Evolutionary conservation across 1,139 yeast genomes (phyloP), one percentile per base, ranked within the genome.

Genomic region (Arxiozyma heterogenica): DNA sequence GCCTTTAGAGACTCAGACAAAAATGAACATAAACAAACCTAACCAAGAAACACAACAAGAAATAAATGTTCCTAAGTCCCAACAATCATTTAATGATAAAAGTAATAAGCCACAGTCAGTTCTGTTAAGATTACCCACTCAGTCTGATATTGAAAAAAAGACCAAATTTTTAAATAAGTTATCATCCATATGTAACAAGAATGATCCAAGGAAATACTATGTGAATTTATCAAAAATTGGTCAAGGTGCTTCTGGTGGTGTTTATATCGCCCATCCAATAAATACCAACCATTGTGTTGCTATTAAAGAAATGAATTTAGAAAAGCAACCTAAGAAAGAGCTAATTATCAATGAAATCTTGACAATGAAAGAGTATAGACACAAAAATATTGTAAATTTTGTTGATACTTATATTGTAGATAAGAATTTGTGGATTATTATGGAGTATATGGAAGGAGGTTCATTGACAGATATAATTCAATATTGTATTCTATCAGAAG

Each of bases 361-460:
- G 61, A 97, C 93, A 42, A 91, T 91, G 98, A 87, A 86, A 68
- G 96, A 91, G 47, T 81, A 88, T 57, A 86, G 81, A 63, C 98
- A 91, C 68, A 83, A 87, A 44, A 91, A 91, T 66, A 91, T 91
- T 71, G 98, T 91, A 55, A 91, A 91, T 69, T 93, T 86, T 66
- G 81, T 91, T 60, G 96, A 90, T 65, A 84, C 96, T 0, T 91
- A 83, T 65, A 72, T 91, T 54, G 71, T 86, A 47, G 80, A 80
- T 55, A 73, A 83, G 44, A 95, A 89, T 61, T 75, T 93, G 56
- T 93, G 98, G 98, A 97, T 93, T 20, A 82, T 91, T 22, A 93
- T 93, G 98, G 98, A 91, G 71, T 93, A 87, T 67, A 91, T 93
- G 98, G 96, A 91, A 70, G 98, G 98, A 57, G 98, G 98, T 2